Percentiles rank a stretch among this genome's conserved stretches.
Conservation (phyloP, 139 green algal genomes). For the Mesotaenium endlicherianum region DNA sequence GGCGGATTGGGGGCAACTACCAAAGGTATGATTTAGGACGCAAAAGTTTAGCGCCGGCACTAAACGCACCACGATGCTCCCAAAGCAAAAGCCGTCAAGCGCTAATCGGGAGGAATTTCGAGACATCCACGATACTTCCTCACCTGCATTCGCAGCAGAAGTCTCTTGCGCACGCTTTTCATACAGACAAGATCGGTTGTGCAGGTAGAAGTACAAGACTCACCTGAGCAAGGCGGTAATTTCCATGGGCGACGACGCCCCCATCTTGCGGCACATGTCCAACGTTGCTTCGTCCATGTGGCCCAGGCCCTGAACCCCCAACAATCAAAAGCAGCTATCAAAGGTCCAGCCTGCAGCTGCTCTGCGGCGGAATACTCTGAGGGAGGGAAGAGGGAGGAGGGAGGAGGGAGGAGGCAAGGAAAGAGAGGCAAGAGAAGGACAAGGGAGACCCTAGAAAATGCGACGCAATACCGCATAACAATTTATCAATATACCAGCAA, state of each 20-base stretch:
- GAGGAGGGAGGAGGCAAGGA: background rate
- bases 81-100: too few relatives aligned
- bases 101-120: too few relatives aligned
- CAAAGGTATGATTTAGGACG: too few relatives aligned
- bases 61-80: too few relatives aligned
- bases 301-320: slow-evolving; percentile 1
- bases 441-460: background rate
- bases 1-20: too few relatives aligned
- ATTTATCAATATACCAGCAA: background rate
- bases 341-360: background rate
- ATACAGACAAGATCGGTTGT: background rate
- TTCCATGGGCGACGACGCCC: slow-evolving; percentile 13
- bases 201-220: background rate
- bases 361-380: background rate
- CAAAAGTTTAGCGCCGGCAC: too few relatives aligned
- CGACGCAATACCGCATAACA: background rate
- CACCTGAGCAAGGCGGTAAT: slow-evolving; percentile 37
- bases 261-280: slow-evolving; percentile 23
- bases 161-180: background rate
- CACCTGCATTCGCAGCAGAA: background rate
- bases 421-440: background rate
- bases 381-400: background rate
- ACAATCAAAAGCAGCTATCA: background rate
- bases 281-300: background rate
- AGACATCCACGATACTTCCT: too few relatives aligned